These are phyloP conservation scores for Dendrobium huoshanense DNA, from an alignment of 106 monocot species.

Conservation along the genomic window DNA sequence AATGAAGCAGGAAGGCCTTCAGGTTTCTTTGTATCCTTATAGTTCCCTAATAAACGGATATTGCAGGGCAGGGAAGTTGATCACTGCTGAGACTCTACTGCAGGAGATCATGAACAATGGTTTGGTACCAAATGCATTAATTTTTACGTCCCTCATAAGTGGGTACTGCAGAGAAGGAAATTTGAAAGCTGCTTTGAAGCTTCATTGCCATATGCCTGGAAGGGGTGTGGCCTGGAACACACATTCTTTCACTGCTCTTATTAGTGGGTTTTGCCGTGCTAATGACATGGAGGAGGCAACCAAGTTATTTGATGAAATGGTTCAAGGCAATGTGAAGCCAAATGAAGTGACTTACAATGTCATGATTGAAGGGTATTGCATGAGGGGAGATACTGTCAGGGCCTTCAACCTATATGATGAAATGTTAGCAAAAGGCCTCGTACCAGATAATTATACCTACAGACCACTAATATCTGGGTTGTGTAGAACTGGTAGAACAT, in stretches of 20 bases:
- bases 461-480: constrained; percentile 71
- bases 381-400: constrained; percentile 34
- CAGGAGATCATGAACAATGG: constrained; percentile 40
- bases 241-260: constrained; percentile 75
- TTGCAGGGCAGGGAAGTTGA: constrained; percentile 55
- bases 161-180: constrained; percentile 64
- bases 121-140: constrained; percentile 55
- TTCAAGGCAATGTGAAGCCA: constrained; percentile 41
- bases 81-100: constrained; percentile 42
- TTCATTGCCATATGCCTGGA: constrained; percentile 61
- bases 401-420: constrained; percentile 74
- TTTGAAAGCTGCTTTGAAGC: constrained; percentile 41
- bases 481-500: constrained; percentile 37
- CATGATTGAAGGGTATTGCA: constrained; percentile 93
- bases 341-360: constrained; percentile 92
- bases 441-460: constrained; percentile 75
- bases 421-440: constrained; percentile 57
- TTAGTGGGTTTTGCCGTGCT: constrained; percentile 58
- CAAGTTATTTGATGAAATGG: constrained; percentile 69
- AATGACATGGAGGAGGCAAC: constrained; percentile 54
- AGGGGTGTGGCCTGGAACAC: constrained; percentile 50
- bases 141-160: constrained; percentile 65
- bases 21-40: constrained; percentile 53
- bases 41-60: constrained; percentile 88
- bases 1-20: constrained; percentile 51